A percentile compares a stretch with the other conserved stretches of the same genome.
Conservation (phyloP, 139 green algal species). For the Chlorella vulgaris region DNA sequence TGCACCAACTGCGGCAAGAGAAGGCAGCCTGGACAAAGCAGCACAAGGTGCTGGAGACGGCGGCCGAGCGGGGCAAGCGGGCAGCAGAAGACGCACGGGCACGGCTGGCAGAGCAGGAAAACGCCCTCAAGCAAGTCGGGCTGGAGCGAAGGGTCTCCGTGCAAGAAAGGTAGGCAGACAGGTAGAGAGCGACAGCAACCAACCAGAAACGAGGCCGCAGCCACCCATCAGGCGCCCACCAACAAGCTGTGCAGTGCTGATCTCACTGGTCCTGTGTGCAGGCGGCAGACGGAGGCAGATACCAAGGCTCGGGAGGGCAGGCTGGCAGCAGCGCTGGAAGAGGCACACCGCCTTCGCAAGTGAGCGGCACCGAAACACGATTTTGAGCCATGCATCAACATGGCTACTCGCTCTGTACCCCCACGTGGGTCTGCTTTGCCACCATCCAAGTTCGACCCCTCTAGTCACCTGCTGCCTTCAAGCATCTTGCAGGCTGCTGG, state of each 20-base stretch:
- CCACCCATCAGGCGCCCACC: too few relatives aligned
- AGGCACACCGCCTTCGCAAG: constrained; percentile 21
- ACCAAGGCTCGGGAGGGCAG: constrained; percentile 61
- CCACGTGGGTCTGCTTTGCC: too few relatives aligned
- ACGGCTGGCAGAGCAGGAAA: constrained; percentile 45
- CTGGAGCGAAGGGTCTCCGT: constrained; percentile 43
- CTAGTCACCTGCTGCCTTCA: too few relatives aligned
- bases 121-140: constrained; percentile 43
- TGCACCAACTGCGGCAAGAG: constrained; percentile 19
- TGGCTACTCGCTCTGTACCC: too few relatives aligned
- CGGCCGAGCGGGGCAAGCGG: constrained; percentile 35
- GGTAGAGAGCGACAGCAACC: background rate
- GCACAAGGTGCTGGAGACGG: constrained; percentile 50
- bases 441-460: too few relatives aligned
- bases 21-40: constrained; percentile 22
- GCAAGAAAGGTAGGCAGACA: constrained; percentile 49
- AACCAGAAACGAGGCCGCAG: background rate
- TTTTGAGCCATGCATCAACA: constrained; percentile 72
- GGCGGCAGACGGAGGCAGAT: constrained; percentile 50
- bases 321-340: constrained; percentile 42
- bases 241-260: too few relatives aligned
- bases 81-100: constrained; percentile 38
- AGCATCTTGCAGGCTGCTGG: constrained; percentile 46
- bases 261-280: too few relatives aligned
- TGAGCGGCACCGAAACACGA: background rate